Evolutionary conservation across 106 monocot genomes (phyloP), one percentile per base, ranked within the genome.

Genomic region (Acorus calamus): DNA sequence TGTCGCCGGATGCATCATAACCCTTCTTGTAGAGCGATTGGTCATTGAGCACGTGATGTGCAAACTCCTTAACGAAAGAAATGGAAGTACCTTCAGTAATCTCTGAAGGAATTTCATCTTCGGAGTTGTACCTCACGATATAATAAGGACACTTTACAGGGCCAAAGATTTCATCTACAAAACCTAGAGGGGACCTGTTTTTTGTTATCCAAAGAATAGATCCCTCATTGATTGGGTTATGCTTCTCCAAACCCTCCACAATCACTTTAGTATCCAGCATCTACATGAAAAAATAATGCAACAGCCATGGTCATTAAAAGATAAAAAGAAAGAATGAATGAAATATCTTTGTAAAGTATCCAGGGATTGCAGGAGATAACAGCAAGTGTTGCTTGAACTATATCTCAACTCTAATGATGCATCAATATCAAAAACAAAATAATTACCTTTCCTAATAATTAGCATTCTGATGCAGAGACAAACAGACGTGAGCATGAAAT

Each of bases 131-230:
- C 59, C 93, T 76, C 11, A 94, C 74, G 42, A 86, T 55, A 62
- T 94, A 94, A 65, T 77, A 94, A 57, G 93, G 93, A 50, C 73
- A 86, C 67, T 86, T 94, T 4, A 94, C 93, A 48, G 93, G 93
- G 59, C 93, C 89, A 77, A 94, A 94, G 64, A 89, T 70, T 77
- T 94, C 93, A 75, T 94, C 93, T 47, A 94, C 76, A 8, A 74
- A 13, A n/a, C 93, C 93, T 45, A 94, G 67, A n/a, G 77, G 83
- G 0, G 52, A 72, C 48, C 86, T 76, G 52, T 72, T 81, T 61
- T 84, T 74, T 51, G 86, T 79, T 59, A 94, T 73, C 89, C 89
- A 94, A 45, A 94, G 86, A 72, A 89, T 74, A 13, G 93, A 94
- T 49, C 93, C 93, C 71, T 94, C 93, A 46, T 75, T 79, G 8